Conservation (phyloP, 176 grass and related monocot genomes). For the Alopecurus myosuroides region DNA sequence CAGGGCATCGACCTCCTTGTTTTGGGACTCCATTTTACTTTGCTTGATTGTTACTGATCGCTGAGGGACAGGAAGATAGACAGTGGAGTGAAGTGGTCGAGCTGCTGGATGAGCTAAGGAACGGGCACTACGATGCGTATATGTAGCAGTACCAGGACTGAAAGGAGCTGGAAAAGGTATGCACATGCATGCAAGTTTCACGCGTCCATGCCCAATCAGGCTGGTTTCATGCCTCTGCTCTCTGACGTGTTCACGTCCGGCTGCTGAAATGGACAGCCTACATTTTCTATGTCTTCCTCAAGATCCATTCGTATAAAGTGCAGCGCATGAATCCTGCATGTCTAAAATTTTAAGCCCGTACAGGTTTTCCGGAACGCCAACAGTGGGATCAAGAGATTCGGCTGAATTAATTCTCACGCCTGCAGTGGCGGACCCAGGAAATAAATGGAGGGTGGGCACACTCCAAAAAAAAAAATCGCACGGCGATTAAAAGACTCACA, state of each 20-base stretch:
- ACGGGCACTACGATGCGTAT: background rate
- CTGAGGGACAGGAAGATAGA: background rate
- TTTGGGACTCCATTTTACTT: slow-evolving; percentile 27
- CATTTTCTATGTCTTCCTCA: background rate
- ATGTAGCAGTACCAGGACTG: slow-evolving; percentile 1
- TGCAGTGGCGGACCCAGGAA: too few species aligned
- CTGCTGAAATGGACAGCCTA: background rate
- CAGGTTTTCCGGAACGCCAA: too few species aligned
- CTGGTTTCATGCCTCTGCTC: slow-evolving; percentile 13
- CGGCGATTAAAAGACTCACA: too few species aligned
- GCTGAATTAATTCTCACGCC: too few species aligned
- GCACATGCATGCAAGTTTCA: background rate
- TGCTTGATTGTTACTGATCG: background rate
- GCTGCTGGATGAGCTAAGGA: slow-evolving; percentile 9
- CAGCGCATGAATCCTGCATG: too few species aligned
- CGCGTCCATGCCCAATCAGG: background rate
- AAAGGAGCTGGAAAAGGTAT: background rate
- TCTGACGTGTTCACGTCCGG: background rate
- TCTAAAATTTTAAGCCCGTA: too few species aligned
- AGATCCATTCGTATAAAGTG: background rate
- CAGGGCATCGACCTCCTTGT: slow-evolving; percentile 39
- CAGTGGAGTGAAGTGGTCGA: background rate
- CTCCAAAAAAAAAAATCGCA: too few species aligned
- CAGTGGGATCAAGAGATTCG: too few species aligned
- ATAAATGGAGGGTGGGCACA: too few species aligned